phyloP scores from a whole-genome alignment of 2,329 filamentous ascomycete genomes.

The Cordyceps militaris region DNA sequence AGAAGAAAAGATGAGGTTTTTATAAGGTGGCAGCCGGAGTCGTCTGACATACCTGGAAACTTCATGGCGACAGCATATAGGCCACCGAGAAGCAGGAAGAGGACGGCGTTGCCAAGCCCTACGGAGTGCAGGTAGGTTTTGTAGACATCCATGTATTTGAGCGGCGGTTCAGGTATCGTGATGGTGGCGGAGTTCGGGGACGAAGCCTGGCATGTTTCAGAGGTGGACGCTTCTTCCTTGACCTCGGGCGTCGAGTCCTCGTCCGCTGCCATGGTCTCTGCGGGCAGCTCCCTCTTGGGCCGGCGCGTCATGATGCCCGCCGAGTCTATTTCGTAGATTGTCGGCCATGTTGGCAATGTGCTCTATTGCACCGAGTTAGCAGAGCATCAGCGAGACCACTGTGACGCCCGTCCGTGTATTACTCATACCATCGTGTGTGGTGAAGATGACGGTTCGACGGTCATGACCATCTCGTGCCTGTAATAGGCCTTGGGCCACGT shows the following conservation, averaged over 20 bases:
- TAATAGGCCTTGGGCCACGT: neutral
- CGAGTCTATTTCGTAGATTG: neutral
- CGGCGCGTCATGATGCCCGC: neutral
- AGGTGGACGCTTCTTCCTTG: neutral
- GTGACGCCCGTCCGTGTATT: too few species aligned
- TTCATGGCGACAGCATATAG: neutral
- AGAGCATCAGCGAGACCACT: neutral
- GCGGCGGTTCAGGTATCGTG: neutral
- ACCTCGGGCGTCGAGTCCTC: neutral
- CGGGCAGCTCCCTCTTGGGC: neutral
- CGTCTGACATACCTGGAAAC: neutral
- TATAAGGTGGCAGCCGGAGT: neutral
- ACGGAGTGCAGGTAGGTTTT: neutral
- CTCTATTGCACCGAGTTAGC: neutral
- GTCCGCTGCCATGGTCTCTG: neutral
- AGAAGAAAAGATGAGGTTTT: neutral
- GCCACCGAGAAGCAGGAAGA: neutral
- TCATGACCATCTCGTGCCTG: neutral
- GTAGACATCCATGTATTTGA: conserved; percentile 1
- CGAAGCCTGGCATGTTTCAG: neutral
- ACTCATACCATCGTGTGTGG: neutral
- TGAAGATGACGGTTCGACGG: neutral
- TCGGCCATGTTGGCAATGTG: conserved; percentile 4
- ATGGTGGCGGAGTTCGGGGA: neutral
- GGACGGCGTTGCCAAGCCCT: neutral